A percentile compares a stretch with the other conserved stretches of the same genome.
Conservation (phyloP, 768 basidiomycete species). For the Naematelia aurantialba region DNA sequence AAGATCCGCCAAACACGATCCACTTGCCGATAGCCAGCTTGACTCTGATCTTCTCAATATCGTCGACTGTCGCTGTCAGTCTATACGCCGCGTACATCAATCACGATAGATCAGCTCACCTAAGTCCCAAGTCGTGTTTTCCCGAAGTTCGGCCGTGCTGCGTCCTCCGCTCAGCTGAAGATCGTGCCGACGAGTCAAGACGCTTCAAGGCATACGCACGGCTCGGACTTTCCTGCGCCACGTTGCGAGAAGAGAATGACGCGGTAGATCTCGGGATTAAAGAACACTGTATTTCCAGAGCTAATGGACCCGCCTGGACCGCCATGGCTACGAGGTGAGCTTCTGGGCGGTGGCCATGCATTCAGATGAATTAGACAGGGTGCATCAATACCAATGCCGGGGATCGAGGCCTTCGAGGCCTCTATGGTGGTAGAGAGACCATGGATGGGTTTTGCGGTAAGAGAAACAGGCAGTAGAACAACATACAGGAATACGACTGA, state of each 20-base stretch:
- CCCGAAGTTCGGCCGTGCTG: constrained; percentile 69
- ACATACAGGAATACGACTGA: constrained; percentile 29
- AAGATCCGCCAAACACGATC: constrained; percentile 93
- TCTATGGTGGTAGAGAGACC: background rate
- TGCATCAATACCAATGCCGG: background rate
- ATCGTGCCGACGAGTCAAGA: background rate
- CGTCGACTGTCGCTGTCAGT: constrained; percentile 59
- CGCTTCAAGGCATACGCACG: constrained; percentile 60
- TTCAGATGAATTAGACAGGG: background rate
- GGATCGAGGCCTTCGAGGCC: background rate
- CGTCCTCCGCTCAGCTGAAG: constrained; percentile 12
- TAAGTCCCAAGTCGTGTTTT: constrained; percentile 92
- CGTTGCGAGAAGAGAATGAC: constrained; percentile 87
- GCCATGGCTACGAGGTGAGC: too few species aligned
- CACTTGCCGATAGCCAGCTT: constrained; percentile 75
- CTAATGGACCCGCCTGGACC: constrained; percentile 65
- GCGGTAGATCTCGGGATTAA: constrained; percentile 73
- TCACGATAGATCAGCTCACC: background rate
- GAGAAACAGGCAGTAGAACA: too few species aligned
- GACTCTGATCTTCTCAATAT: constrained; percentile 76
- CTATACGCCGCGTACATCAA: background rate
- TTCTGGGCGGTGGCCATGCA: background rate
- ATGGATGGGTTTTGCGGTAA: too few species aligned
- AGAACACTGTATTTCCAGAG: constrained; percentile 68
- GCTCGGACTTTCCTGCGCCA: constrained; percentile 79